These are phyloP conservation scores for Fusarium incarnatum DNA, from an alignment of 2,329 filamentous ascomycete species.

Conservation along the genomic window DNA sequence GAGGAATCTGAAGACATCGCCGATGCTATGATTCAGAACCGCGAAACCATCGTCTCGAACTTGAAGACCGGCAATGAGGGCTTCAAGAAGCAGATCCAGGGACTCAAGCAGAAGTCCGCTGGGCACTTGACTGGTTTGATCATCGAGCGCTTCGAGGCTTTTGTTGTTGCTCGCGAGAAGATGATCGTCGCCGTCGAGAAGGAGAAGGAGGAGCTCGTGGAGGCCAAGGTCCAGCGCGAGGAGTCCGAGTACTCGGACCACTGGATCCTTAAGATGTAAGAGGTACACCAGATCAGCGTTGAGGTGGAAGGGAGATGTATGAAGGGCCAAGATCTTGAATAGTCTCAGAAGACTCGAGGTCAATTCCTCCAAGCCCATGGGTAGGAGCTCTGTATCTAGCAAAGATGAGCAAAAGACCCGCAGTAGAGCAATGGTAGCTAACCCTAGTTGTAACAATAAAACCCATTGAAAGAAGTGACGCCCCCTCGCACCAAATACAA, in stretches of 20 bases:
- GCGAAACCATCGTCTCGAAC: background rate
- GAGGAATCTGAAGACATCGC: background rate
- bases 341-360: background rate
- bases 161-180: background rate
- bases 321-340: background rate
- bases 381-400: background rate
- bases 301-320: background rate
- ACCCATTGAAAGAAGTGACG: background rate
- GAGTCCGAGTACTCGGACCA: background rate
- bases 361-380: too few species aligned
- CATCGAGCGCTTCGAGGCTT: background rate
- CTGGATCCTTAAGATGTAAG: background rate
- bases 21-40: background rate
- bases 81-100: background rate
- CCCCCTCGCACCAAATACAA: background rate
- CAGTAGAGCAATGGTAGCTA: background rate
- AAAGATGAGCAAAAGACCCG: rapidly evolving
- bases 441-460: background rate
- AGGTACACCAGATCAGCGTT: rapidly evolving
- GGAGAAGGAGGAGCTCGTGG: background rate
- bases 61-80: background rate
- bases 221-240: rapidly evolving
- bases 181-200: background rate
- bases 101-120: background rate
- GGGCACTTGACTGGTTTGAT: background rate